Percentiles rank a stretch among this genome's conserved stretches.
Evolutionary conservation across 2,329 filamentous ascomycete species (phyloP).

Genomic region (Arthrobotrys megalospora): DNA sequence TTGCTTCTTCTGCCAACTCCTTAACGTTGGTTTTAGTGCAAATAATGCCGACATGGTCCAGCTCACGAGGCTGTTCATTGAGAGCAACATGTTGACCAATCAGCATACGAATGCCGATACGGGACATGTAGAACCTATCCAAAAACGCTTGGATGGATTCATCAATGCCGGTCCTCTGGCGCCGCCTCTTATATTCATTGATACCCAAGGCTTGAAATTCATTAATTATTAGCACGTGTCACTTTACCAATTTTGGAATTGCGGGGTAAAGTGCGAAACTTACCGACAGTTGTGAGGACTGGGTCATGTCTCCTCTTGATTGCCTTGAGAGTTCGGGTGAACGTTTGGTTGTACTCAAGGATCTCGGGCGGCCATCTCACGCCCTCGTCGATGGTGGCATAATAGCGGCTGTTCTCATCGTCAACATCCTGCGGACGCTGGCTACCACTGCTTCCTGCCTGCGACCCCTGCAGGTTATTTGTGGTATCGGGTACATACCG

Average conservation of each 20-base stretch:
- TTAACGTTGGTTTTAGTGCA: conserved; percentile 98
- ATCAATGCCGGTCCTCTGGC: conserved; percentile 98
- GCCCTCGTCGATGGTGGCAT: conserved; percentile 89
- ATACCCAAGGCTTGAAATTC: conserved; percentile 82
- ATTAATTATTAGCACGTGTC: conserved; percentile 27
- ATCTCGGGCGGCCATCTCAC: conserved; percentile 94
- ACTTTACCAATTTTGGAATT: conserved; percentile 14
- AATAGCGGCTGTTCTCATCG: conserved; percentile 78
- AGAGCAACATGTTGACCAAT: conserved; percentile 98
- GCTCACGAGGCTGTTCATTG: conserved; percentile 90
- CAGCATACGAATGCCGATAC: conserved; percentile 98
- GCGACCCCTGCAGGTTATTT: conserved; percentile 63
- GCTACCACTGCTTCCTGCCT: conserved; percentile 38
- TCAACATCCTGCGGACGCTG: conserved; percentile 61
- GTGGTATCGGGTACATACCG: conserved; percentile 61
- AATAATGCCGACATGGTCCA: conserved; percentile 97
- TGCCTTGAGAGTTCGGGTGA: conserved; percentile 87
- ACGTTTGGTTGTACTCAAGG: conserved; percentile 92
- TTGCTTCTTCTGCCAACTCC: conserved; percentile 95
- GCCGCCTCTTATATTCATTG: conserved; percentile 95
- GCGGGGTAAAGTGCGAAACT: conserved; percentile 24
- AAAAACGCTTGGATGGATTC: conserved; percentile 97
- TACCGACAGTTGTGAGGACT: conserved; percentile 90
- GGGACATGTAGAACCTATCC: conserved; percentile 99
- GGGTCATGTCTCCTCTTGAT: conserved; percentile 97